Percentiles rank a stretch among this genome's conserved stretches.
Evolutionary conservation across 352 stramenopile species (phyloP).

Genomic region (Phytophthora capsici): DNA sequence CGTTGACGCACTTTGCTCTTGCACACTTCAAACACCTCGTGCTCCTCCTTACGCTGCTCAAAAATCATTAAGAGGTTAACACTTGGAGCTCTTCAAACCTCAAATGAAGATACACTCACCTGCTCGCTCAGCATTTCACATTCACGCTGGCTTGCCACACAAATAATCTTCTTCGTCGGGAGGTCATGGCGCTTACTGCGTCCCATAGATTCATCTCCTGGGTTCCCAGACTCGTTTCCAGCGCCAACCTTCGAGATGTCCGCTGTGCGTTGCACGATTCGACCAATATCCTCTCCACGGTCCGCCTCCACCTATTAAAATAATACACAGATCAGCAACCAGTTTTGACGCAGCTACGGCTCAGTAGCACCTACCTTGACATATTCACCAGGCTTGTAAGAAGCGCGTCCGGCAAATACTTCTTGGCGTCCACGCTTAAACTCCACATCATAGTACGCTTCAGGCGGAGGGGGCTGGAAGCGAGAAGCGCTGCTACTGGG

Average conservation of each 20-base stretch:
- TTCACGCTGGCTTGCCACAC: slow-evolving; percentile 92
- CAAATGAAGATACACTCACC: slow-evolving; percentile 25
- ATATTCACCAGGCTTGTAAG: slow-evolving; percentile 93
- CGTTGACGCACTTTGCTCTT: slow-evolving; percentile 95
- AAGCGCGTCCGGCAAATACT: slow-evolving; percentile 88
- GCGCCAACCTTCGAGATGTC: slow-evolving; percentile 81
- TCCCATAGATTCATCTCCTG: slow-evolving; percentile 49
- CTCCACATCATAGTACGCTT: slow-evolving; percentile 94
- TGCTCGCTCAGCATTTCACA: slow-evolving; percentile 92
- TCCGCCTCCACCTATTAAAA: slow-evolving; percentile 95
- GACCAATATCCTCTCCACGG: slow-evolving; percentile 96
- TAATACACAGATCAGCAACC: slow-evolving; percentile 4
- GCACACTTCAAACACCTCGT: slow-evolving; percentile 96
- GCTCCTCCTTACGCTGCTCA: slow-evolving; percentile 92
- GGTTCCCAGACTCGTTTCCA: slow-evolving; percentile 35
- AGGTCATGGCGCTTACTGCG: slow-evolving; percentile 73
- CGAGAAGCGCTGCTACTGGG: slow-evolving; percentile 27
- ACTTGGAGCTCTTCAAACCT: not conserved
- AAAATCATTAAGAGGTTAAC: not conserved
- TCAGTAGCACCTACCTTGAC: slow-evolving; percentile 80
- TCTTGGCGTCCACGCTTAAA: slow-evolving; percentile 95
- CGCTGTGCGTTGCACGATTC: slow-evolving; percentile 90
- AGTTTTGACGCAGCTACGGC: not conserved
- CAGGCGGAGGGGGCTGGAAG: slow-evolving; percentile 65
- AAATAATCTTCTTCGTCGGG: slow-evolving; percentile 93